Evolutionary conservation across 495 filamentous ascomycete genomes (phyloP), one percentile per base, ranked within the genome.

Genomic region (Hypoxylon subgilvum): DNA sequence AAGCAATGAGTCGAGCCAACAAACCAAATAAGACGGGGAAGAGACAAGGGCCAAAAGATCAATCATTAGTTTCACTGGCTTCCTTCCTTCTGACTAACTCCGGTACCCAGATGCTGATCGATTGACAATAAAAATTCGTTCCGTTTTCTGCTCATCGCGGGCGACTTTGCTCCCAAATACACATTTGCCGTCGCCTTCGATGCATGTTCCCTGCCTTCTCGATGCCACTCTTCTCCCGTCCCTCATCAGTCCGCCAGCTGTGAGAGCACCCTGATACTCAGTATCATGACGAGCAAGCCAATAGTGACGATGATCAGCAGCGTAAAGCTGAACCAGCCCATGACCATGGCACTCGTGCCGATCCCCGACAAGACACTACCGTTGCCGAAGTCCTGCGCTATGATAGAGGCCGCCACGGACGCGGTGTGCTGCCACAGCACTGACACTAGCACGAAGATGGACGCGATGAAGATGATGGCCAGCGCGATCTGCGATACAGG

Each of bases 321-420:
- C 25, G 88, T 89, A 66, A 97, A 97, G 10, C 91, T 89, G 72
- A 97, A 97, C 93, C 93, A 97, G 19, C 93, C 93, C 64, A 97
- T 80, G 22, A 97, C 88, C 90, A 97, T 97, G 7, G 93, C 93
- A 2, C 86, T 89, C 4, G 89, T 89, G 2, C 93, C 93, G 31
- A 97, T 91, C 10, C 93, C 93, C 45, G 87, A 89, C 72, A 84
- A 79, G 12, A 97, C 89, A 63, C 87, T 91, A 13, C 93, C 93
- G 72, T 97, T 97, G n/a, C 88, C 93, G 61, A 97, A 81, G 67
- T 96, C 92, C 72, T 96, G 91, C 0, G 91, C 92, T 53, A 97
- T 90, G 36, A 92, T 91, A 52, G 89, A 89, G 10, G 93, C 93
- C 4, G 92, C 93, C 0, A 97, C 92, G 0, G 92, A 96, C 0